Evolutionary conservation across 441 rosid species (phyloP), one percentile per base, ranked within the genome.

Genomic region (Corymbia calophylla): DNA sequence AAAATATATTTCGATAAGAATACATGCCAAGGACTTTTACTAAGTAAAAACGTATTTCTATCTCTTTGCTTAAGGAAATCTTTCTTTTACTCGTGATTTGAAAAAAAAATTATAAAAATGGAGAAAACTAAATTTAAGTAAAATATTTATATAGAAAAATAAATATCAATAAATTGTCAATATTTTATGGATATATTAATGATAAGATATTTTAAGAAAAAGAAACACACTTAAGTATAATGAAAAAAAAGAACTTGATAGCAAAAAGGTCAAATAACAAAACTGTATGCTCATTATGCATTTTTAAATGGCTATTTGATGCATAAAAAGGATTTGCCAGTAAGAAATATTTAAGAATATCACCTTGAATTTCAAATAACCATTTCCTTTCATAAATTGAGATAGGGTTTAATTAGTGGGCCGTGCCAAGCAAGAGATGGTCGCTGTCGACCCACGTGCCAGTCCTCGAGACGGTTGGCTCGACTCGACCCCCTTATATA

Each of bases 401-500:
- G n/a, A 6, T 77, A 39, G 8, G 49, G 1, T 77, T 77, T 39
- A 77, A 23, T 0, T 12, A 39, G 18, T 12, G n/a, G 3, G 51
- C 51, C 29, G 3, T 39, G 84, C 49, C 27, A 66, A 66, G 48
- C 81, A 19, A 70, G 48, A 9, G 81, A 70, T 10, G 35, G 35
- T 70, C 2, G 27, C 17, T 35, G 81, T 39, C 48, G 2, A 70
- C 48, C 81, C 27, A 23, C 1, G 48, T 6, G 14, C 81, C 3
- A 15, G 14, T 70, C 81, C 81, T 35, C 4, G 9, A 11, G 11
- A 70, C 4, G 15, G 29, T 35, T 35, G 81, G 81, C 47, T 2
- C 0, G 29, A 11, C 47, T 2, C 0, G 29, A 11, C 27, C 27
- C 27, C 48, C n/a, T 77, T 39, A 1, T 12, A 77, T 39, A 12